These are phyloP conservation scores for Globisporangium radiosum DNA, from an alignment of 352 stramenopile genomes.

Conservation along the genomic window DNA sequence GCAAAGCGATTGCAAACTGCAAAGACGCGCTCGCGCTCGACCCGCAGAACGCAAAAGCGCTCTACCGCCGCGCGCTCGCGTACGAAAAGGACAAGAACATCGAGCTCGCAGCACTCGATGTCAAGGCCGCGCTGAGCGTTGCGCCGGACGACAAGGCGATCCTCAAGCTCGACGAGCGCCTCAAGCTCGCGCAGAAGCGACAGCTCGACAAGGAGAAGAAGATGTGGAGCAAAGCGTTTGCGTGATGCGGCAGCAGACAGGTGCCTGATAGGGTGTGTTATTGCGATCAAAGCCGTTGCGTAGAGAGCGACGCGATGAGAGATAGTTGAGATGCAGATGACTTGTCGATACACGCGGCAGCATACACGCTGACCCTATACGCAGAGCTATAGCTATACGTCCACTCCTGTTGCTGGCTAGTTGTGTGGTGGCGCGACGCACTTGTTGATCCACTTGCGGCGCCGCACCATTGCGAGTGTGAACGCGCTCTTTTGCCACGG, in stretches of 20 bases:
- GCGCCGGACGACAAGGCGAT: conserved; percentile 77
- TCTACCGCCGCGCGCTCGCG: conserved; percentile 80
- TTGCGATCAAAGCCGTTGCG: background rate
- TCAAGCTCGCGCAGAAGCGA: conserved; percentile 61
- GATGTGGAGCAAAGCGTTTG: conserved; percentile 86
- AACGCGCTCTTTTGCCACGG: conserved; percentile 74
- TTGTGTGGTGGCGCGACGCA: conserved; percentile 22
- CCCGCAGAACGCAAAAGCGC: conserved; percentile 71
- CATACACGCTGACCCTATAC: too few species aligned
- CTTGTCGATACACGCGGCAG: background rate
- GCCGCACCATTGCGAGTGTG: conserved; percentile 69
- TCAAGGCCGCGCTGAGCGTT: conserved; percentile 46
- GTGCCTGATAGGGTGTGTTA: too few species aligned
- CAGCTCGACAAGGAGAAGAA: conserved; percentile 88
- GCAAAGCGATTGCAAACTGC: conserved; percentile 80
- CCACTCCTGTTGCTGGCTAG: conserved; percentile 1
- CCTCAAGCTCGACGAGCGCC: conserved; percentile 58
- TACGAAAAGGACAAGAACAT: conserved; percentile 87
- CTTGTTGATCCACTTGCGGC: conserved; percentile 80
- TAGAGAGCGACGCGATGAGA: background rate
- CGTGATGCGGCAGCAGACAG: conserved; percentile 13
- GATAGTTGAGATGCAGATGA: background rate
- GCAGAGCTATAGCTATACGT: too few species aligned
- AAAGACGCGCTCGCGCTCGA: conserved; percentile 80
- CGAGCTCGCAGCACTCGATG: conserved; percentile 54